Evolutionary conservation across 257 asterid species (phyloP), one percentile per base, ranked within the genome.

Genomic region (Voacanga thouarsii): DNA sequence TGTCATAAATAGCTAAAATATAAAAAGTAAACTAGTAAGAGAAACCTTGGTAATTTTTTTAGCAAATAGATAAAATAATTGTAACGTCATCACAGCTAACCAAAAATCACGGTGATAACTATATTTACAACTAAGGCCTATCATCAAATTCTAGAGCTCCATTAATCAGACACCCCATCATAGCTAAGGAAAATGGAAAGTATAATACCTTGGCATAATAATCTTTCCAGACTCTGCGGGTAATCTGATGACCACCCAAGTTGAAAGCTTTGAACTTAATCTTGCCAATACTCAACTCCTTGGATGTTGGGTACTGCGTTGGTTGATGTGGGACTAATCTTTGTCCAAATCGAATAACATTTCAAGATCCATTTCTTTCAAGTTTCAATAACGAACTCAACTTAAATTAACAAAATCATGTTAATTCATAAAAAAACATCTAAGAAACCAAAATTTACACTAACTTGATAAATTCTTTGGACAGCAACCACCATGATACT

Each of bases 171-270:
- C 15, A 33, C 12, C 15, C 49, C 1, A 65, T 23, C 24, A n/a
- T 16, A 28, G 12, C 44, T 12, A 63, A 28, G 50, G 50, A 21
- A 24, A 44, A 33, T 21, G 8, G 15, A 33, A 75, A 53, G 33
- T 24, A 8, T 5, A 50, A 75, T 82, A 91, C 97, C 96, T 92
- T 91, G 47, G 97, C 97, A 83, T 92, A 92, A 84, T 92, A 92
- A 80, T 92, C 97, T 80, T 92, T 94, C 97, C 98, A 92, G 78
- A 94, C 97, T 80, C 98, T 87, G 16, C 97, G 94, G 10, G 97
- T 97, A 63, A 91, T 91, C 89, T 93, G 97, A 87, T 93, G 98
- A 55, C 98, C 98, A 41, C 98, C 98, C 90, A 93, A 84, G 77
- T 93, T 97, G 85, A 93, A 93, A 49, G 98, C 97, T 77, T 91